Base-by-base conservation (phyloP, 352 stramenopile genomes). In the Pythium aristosporum region DNA sequence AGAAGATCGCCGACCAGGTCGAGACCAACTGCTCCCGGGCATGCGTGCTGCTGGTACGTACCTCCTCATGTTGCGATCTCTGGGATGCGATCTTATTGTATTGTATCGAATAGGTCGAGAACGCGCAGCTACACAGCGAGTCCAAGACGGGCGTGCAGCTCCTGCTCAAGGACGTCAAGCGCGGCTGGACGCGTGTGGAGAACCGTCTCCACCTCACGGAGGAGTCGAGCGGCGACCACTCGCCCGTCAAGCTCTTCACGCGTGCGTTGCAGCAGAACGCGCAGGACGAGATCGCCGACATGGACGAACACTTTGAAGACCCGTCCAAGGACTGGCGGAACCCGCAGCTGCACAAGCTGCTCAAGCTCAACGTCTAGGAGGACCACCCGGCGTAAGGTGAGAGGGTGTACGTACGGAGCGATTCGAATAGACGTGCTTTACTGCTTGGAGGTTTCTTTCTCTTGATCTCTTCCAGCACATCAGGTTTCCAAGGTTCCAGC, bases 261-360 rank as follows among this genome's bases (percentile, higher is more conserved):
- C 41, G 65, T 21, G 82, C 77, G 32, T 65, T 91, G 20, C 36
- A 79, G 65, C 76, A 87, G 67, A 74, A 71, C 43, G 79, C 69
- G 51, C 65, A 82, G 46, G 60, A 69, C 10, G 65, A 85, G 28
- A 39, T 94, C 21, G 74, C 85, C 44, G 85, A 94, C 75, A 79
- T 91, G 51, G 85, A 94, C 59, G 82, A 92, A 47, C 85, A 94
- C 61, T 65, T 94, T 65, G 85, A 92, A 28, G 75, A 91, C 63
- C 63, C 75, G 12, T 66, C 67, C 25, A 85, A 89, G 65, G 85
- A 94, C 71, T 94, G 85, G 85, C 73, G 82, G 50, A 94, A 94
- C 74, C 67, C 68, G 48, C 73, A 90, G 60, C 50, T 93, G 20
- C 71, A 87, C 43, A 63, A 80, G 49, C 75, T 93, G 61, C 71